phyloP scores from a whole-genome alignment of 2,329 filamentous ascomycete species.

The Claviceps citrina region DNA sequence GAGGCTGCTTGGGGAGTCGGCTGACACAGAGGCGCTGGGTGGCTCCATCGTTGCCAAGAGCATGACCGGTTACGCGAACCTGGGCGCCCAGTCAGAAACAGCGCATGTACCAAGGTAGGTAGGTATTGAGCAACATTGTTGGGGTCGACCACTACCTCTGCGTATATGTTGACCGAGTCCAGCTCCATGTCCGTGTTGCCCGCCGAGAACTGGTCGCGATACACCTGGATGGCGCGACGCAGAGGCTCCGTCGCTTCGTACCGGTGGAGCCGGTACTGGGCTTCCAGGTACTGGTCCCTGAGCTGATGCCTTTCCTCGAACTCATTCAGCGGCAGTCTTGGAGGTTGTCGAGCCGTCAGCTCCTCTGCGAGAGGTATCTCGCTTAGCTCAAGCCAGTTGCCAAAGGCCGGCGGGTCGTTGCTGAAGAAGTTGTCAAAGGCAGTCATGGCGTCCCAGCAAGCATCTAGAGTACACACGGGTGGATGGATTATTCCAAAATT shows the following conservation, averaged over 20 bases:
- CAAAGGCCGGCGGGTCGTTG: not conserved
- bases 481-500: too few relatives aligned
- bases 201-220: constrained; percentile 20
- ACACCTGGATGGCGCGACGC: constrained; percentile 45
- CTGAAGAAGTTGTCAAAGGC: constrained; percentile 3
- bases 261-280: constrained; percentile 60
- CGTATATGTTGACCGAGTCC: constrained; percentile 51
- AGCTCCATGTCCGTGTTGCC: constrained; percentile 20
- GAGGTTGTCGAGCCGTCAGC: constrained; percentile 9
- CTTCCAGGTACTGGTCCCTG: constrained; percentile 44
- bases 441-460: constrained; percentile 1
- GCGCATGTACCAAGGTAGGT: too few relatives aligned
- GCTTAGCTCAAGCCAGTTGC: constrained; percentile 2
- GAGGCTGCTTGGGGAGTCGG: constrained; percentile 57
- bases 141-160: constrained; percentile 33
- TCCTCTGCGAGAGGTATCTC: constrained; percentile 15
- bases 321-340: constrained; percentile 7
- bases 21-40: constrained; percentile 28
- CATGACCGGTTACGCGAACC: constrained; percentile 52
- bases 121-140: not conserved
- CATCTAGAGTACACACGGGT: too few relatives aligned
- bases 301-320: constrained; percentile 1
- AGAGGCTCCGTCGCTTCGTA: constrained; percentile 60
- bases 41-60: constrained; percentile 46
- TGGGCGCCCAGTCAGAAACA: constrained; percentile 17